Evolutionary conservation across 495 filamentous ascomycete species (phyloP).

Genomic region (Neurospora sp.): DNA sequence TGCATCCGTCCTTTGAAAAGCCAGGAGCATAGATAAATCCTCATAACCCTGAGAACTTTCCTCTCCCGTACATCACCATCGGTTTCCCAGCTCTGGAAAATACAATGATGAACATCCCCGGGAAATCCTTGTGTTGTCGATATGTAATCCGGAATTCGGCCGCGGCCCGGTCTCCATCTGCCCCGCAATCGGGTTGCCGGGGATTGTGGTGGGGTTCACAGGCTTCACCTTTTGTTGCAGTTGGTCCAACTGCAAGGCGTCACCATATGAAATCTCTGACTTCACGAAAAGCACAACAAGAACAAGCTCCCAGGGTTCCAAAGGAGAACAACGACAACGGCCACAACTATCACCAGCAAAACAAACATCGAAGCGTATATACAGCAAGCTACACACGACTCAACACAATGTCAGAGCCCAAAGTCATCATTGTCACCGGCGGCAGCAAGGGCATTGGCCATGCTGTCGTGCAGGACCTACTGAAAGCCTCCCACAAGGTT

Average conservation of each 20-base stretch:
- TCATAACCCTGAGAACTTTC: too few species aligned
- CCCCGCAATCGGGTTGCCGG: not conserved
- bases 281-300: not conserved
- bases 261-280: not conserved
- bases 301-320: not conserved
- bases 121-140: not conserved
- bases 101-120: not conserved
- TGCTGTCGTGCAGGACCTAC: constrained; percentile 62
- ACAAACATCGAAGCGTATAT: not conserved
- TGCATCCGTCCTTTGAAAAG: not conserved
- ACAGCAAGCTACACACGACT: not conserved
- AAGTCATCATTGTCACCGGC: constrained; percentile 62
- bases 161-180: not conserved
- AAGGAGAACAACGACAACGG: not conserved
- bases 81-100: not conserved
- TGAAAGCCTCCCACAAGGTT: constrained; percentile 57
- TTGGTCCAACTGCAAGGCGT: not conserved
- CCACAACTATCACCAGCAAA: not conserved
- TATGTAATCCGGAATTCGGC: not conserved
- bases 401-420: constrained; percentile 17
- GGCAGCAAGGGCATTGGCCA: constrained; percentile 70
- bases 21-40: not conserved
- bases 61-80: not conserved
- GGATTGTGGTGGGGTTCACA: not conserved
- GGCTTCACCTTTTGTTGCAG: not conserved